A percentile compares a stretch with the other conserved stretches of the same genome.
Evolutionary conservation across 148 eudicot species (phyloP).

Genomic region (Cornus suecica): DNA sequence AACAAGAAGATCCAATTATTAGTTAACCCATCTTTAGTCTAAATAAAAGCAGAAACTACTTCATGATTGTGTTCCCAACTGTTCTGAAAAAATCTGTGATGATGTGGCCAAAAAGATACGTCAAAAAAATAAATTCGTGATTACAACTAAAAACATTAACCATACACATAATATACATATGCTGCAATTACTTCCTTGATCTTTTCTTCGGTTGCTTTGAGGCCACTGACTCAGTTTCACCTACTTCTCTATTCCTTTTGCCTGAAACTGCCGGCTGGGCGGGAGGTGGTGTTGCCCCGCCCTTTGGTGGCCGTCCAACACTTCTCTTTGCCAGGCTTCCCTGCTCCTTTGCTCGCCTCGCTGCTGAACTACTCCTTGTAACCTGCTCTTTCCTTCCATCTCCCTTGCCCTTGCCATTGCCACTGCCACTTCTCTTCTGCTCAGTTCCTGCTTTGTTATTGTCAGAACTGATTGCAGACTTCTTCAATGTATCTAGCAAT

Average conservation of each 20-base stretch:
- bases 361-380: constrained; percentile 20
- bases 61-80: not conserved
- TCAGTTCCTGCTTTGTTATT: constrained; percentile 20
- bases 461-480: constrained; percentile 13
- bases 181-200: constrained; percentile 32
- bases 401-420: constrained; percentile 22
- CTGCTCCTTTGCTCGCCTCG: constrained; percentile 21
- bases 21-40: too few relatives aligned
- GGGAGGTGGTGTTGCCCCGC: constrained; percentile 30
- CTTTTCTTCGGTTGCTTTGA: constrained; percentile 44
- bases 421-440: constrained; percentile 27
- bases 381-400: constrained; percentile 34
- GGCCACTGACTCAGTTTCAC: constrained; percentile 21
- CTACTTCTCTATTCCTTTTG: constrained; percentile 31
- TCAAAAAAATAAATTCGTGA: not conserved
- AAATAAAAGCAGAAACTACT: not conserved
- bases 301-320: constrained; percentile 40
- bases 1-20: too few relatives aligned
- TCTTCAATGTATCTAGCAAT: constrained; percentile 32
- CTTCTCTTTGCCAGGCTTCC: constrained; percentile 26
- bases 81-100: not conserved
- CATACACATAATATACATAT: constrained; percentile 7
- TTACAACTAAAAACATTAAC: not conserved
- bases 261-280: constrained; percentile 15
- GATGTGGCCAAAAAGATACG: not conserved